phyloP scores from a whole-genome alignment of 192 early-diverging fungal species.

The Rhizoclosmatium globosum region DNA sequence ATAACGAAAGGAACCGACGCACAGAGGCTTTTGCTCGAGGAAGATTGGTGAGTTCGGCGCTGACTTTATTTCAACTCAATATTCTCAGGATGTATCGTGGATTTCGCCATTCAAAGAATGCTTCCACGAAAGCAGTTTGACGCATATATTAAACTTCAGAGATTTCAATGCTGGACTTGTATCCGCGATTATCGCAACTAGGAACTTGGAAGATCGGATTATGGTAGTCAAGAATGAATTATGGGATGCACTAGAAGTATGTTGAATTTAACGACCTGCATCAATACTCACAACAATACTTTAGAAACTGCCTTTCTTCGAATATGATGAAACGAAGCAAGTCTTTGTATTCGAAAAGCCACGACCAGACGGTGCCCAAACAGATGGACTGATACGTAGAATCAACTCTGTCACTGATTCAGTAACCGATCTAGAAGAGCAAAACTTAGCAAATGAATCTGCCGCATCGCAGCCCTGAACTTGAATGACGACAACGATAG shows the following conservation, averaged over 20 bases:
- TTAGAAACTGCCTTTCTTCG: constrained; percentile 7
- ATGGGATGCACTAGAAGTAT: constrained; percentile 4
- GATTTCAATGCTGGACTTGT: constrained; percentile 10
- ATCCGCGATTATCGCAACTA: background rate
- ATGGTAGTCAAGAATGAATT: constrained; percentile 13
- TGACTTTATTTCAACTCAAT: too few relatives aligned
- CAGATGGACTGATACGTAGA: too few relatives aligned
- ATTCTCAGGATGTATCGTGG: constrained; percentile 25
- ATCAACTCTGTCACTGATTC: too few relatives aligned
- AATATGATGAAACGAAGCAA: background rate
- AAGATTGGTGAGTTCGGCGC: constrained; percentile 8
- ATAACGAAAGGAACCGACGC: too few relatives aligned
- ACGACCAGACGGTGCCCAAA: background rate
- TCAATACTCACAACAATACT: background rate
- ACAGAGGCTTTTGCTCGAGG: background rate
- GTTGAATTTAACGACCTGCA: background rate
- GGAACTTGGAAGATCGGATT: background rate
- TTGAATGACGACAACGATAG: too few relatives aligned
- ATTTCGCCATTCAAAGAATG: constrained; percentile 32
- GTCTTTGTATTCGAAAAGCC: background rate
- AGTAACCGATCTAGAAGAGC: too few relatives aligned
- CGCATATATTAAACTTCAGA: background rate
- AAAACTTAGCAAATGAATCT: too few relatives aligned
- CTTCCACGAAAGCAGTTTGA: constrained; percentile 30
- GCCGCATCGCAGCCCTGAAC: too few relatives aligned